phyloP scores from a whole-genome alignment of 1,139 yeast genomes.

The Magnusiomyces suaveolens region DNA sequence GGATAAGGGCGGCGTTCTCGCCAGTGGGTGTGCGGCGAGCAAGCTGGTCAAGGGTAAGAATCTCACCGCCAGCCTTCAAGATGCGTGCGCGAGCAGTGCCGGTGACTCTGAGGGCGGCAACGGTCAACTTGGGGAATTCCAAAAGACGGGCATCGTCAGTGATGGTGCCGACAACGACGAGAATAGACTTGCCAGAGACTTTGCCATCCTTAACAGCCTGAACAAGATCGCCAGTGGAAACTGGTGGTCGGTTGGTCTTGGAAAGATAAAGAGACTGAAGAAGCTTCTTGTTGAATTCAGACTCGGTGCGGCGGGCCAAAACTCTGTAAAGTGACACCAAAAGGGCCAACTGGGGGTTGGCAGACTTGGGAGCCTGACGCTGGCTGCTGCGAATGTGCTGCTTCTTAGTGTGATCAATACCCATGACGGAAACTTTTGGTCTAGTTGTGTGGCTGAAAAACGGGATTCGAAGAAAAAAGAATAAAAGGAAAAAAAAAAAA shows the following conservation, averaged over 20 bases:
- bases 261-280: slow-evolving; percentile 92
- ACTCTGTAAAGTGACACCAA: slow-evolving; percentile 96
- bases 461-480: not conserved
- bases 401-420: slow-evolving; percentile 94
- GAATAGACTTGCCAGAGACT: slow-evolving; percentile 68
- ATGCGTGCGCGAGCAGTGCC: slow-evolving; percentile 98
- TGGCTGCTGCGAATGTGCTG: slow-evolving; percentile 94
- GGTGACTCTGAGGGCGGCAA: slow-evolving; percentile 99
- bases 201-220: slow-evolving; percentile 78
- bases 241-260: slow-evolving; percentile 99
- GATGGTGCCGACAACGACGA: slow-evolving; percentile 98
- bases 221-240: slow-evolving; percentile 84
- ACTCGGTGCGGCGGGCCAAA: slow-evolving; percentile 99
- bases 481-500: not conserved
- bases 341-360: slow-evolving; percentile 95
- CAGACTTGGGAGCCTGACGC: slow-evolving; percentile 99
- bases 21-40: slow-evolving; percentile 99
- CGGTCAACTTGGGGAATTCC: slow-evolving; percentile 91
- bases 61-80: slow-evolving; percentile 98
- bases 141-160: slow-evolving; percentile 95
- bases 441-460: not conserved
- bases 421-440: slow-evolving; percentile 45
- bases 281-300: slow-evolving; percentile 95
- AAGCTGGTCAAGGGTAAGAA: slow-evolving; percentile 96
- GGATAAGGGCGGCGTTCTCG: slow-evolving; percentile 92